Evolutionary conservation across 768 basidiomycete genomes (phyloP), one percentile per base, ranked within the genome.

Genomic region (Hypsizygus marmoreus): DNA sequence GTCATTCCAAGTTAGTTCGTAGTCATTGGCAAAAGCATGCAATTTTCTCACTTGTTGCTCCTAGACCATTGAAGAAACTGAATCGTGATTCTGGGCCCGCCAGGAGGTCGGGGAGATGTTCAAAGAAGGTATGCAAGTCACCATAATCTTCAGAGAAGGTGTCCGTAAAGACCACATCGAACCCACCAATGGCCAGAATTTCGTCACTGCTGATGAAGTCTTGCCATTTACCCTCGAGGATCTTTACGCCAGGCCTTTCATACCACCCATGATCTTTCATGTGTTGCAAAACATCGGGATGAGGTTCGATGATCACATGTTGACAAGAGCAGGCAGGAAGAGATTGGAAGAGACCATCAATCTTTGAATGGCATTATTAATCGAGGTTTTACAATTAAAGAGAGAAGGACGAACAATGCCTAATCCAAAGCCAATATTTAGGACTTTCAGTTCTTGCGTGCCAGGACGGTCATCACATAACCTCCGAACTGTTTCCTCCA

Each of bases 61-160:
- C 97, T 7, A 99, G 78, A 10, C 97, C 97, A 59, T 99, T 92
- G 77, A 98, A 99, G 69, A 98, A 99, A 49, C 92, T 87, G 62
- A 95, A 90, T 12, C 82, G 74, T n/a, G 88, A 86, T 11, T 82
- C 73, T n/a, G 82, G 77, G 11, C 83, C 82, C 16, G 76, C 74
- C 12, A 97, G 72, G 4, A 99, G 73, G 55, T 88, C 75, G 2
- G 91, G 91, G 2, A 97, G 65, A 34, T 77, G 71, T 43, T 83
- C 81, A 64, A 99, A 97, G 69, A 98, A 95, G 23, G 71, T 70
- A 54, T 80, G 80, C 29, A 98, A 76, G 50, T 87, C 87, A 73
- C 72, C 66, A 56, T 95, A 97, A 40, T 86, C 78, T 60, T 95
- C 97, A 5, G 91, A 86, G 66, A 97, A 97, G 1, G 93, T 93